Evolutionary conservation across 2,329 filamentous ascomycete genomes (phyloP), one percentile per base, ranked within the genome.

Genomic region (Paraphaeosphaeria minitans): DNA sequence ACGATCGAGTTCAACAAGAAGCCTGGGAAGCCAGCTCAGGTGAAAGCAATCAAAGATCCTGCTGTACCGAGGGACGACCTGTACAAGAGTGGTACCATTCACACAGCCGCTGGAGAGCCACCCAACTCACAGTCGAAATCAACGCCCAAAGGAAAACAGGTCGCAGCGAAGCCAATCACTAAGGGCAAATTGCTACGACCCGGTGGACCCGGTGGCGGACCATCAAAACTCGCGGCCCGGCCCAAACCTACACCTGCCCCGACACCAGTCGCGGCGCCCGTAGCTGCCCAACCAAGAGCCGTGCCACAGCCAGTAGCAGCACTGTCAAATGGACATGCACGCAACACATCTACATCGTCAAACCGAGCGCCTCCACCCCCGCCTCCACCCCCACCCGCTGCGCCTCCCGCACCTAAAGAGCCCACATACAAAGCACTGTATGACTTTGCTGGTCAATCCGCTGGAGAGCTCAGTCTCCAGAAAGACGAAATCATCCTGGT

Each of bases 1-100:
- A 84, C 84, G 5, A 93, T 99, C 67, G 92, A 97, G 75, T 99
- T 97, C 78, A 93, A 94, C 73, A 99, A 98, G 84, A 99, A 99
- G 79, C 95, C 95, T 1, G 92, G 92, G 56, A 99, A 99, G 81
- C 85, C 92, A 76, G 90, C 94, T 55, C 79, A 87, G 6, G 90
- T 99, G 72, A 98, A 98, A 81, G 91, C 91, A 9, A 73, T 96
- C 60, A 97, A 96, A 79, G 95, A 99, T 74, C 88, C 93, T 0
- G 85, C 88, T 53, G 85, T 89, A 53, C 80, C 84, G 3, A 78
- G 84, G 53, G 88, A 88, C 49, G 95, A 99, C 77, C 85, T 88
- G 63, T 99, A 99, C 83, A 99, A 99, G 85, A 97, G 93, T 75
- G 89, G 91, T 59, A 89, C 89, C 16, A 88, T 99, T 55, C 95